Evolutionary conservation across 768 basidiomycete species (phyloP).

Genomic region (Lyophyllum decastes): DNA sequence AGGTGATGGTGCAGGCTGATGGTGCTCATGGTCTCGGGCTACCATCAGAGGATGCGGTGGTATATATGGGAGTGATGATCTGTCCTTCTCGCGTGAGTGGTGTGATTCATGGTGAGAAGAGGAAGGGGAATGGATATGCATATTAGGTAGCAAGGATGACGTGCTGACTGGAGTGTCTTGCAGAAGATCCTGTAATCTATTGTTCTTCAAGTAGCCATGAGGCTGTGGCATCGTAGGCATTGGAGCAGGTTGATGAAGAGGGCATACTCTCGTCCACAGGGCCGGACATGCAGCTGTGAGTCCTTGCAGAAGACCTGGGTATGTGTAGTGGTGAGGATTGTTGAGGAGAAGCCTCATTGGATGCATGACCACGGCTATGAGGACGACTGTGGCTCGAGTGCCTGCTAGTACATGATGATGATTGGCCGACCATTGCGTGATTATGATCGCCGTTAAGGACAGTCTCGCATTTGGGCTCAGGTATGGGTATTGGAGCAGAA

Average conservation of each 20-base stretch:
- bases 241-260: neutral
- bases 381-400: constrained; percentile 8
- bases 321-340: neutral
- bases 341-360: neutral
- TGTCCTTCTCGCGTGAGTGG: too few species aligned
- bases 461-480: constrained; percentile 8
- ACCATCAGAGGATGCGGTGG: constrained; percentile 9
- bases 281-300: neutral
- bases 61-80: constrained; percentile 19
- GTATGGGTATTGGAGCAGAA: too few species aligned
- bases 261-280: neutral
- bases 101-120: constrained; percentile 18
- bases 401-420: constrained; percentile 29
- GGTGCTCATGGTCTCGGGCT: constrained; percentile 12
- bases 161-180: constrained; percentile 33
- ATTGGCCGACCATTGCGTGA: constrained; percentile 15
- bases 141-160: constrained; percentile 46
- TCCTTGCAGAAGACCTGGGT: neutral
- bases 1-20: neutral
- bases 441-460: constrained; percentile 1
- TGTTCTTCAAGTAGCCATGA: constrained; percentile 27
- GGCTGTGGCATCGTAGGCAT: constrained; percentile 15
- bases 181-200: constrained; percentile 49
- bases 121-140: constrained; percentile 22
- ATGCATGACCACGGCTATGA: constrained; percentile 20